These are phyloP conservation scores for Pichia norvegensis DNA, from an alignment of 1,139 yeast species.

Conservation along the genomic window DNA sequence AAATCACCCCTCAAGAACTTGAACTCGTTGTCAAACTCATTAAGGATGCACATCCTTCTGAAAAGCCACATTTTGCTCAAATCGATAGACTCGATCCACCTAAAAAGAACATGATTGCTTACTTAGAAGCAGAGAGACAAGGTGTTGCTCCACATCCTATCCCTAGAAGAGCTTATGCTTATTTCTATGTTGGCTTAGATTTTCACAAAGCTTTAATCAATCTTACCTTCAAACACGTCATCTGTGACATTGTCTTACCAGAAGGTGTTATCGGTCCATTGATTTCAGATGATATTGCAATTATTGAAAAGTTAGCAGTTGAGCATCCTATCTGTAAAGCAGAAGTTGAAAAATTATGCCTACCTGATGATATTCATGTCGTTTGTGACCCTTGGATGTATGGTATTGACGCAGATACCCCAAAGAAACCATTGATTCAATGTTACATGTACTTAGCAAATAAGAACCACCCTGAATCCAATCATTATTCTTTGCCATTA, in stretches of 20 bases:
- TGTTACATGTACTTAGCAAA: conserved; percentile 72
- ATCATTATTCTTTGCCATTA: conserved; percentile 78
- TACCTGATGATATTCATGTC: conserved; percentile 46
- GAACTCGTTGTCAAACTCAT: conserved; percentile 54
- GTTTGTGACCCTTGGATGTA: conserved; percentile 85
- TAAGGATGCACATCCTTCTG: conserved; percentile 42
- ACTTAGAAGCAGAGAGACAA: conserved; percentile 57
- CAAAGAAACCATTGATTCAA: conserved; percentile 57
- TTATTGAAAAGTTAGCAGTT: conserved; percentile 44
- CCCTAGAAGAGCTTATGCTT: conserved; percentile 59
- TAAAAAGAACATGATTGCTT: conserved; percentile 62
- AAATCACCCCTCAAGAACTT: conserved; percentile 60
- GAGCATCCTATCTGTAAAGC: conserved; percentile 53
- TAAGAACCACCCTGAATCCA: conserved; percentile 67
- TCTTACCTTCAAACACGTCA: conserved; percentile 54
- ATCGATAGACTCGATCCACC: conserved; percentile 78
- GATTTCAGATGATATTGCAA: conserved; percentile 59
- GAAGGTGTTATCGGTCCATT: conserved; percentile 67
- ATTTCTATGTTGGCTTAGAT: conserved; percentile 54
- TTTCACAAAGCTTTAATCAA: conserved; percentile 72
- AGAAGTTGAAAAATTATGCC: conserved; percentile 56
- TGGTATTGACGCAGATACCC: conserved; percentile 64
- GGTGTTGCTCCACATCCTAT: conserved; percentile 51
- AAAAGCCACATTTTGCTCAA: conserved; percentile 57
- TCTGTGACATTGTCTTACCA: conserved; percentile 50